phyloP scores from a whole-genome alignment of 176 grass and related monocot species.

The Hyparrhenia diplandra region DNA sequence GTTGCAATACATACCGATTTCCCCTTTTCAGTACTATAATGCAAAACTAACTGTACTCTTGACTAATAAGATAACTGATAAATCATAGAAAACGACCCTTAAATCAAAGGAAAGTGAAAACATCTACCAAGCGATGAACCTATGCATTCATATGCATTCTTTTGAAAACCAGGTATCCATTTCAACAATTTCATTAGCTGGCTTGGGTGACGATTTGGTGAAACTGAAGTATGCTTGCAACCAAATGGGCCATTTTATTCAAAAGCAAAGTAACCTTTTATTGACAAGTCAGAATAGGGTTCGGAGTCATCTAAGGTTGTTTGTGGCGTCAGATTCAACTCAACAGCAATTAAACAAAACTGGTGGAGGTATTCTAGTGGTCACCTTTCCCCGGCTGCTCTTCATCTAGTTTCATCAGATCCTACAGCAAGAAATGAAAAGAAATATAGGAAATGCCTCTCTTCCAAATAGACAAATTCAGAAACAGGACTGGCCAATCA shows the following conservation, averaged over 20 bases:
- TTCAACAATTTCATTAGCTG: background rate
- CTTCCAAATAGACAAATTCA: slow-evolving; percentile 14
- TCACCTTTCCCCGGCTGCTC: slow-evolving; percentile 51
- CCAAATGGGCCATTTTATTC: background rate
- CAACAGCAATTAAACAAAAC: slow-evolving; percentile 20
- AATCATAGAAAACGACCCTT: background rate
- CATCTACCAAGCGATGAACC: no score
- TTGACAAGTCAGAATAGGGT: background rate
- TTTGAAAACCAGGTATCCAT: background rate
- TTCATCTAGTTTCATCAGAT: slow-evolving; percentile 69
- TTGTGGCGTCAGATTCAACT: background rate
- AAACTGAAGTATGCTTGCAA: background rate
- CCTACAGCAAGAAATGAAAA: slow-evolving; percentile 49
- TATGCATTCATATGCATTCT: no score
- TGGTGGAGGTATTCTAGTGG: slow-evolving; percentile 29
- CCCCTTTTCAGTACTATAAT: background rate
- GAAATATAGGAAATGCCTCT: slow-evolving; percentile 31
- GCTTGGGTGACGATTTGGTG: background rate
- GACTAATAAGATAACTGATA: background rate
- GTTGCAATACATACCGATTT: background rate
- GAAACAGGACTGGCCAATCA: slow-evolving; percentile 23
- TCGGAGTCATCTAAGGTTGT: background rate
- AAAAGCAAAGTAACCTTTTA: background rate
- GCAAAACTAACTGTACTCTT: background rate
- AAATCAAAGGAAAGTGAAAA: background rate